These are phyloP conservation scores for Penicillium sp. DNA, from an alignment of 2,329 filamentous ascomycete genomes.

Conservation along the genomic window DNA sequence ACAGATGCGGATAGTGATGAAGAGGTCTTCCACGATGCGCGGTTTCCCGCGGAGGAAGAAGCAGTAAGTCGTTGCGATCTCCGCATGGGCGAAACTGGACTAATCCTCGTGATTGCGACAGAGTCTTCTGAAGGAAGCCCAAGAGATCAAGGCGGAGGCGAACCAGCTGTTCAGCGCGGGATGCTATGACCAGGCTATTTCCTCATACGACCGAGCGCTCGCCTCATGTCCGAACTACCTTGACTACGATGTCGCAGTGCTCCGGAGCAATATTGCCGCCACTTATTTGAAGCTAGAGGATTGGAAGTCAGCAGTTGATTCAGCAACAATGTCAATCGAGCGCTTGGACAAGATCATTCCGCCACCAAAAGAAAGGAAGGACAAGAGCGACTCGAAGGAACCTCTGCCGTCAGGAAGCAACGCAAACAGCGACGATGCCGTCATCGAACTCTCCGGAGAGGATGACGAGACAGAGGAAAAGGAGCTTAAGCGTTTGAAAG, in stretches of 20 bases:
- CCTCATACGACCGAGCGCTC: slow-evolving; percentile 78
- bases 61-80: slow-evolving; percentile 32
- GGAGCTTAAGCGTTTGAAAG: slow-evolving; percentile 43
- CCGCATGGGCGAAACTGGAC: neutral
- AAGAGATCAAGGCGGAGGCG: slow-evolving; percentile 69
- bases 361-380: slow-evolving; percentile 29
- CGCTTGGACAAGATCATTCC: slow-evolving; percentile 64
- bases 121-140: slow-evolving; percentile 69
- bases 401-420: slow-evolving; percentile 9
- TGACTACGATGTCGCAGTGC: slow-evolving; percentile 81
- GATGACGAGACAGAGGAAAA: slow-evolving; percentile 42
- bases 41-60: slow-evolving; percentile 50
- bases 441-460: slow-evolving; percentile 52
- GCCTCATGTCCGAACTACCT: slow-evolving; percentile 78
- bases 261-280: slow-evolving; percentile 84
- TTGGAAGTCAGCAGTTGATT: slow-evolving; percentile 78
- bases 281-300: slow-evolving; percentile 81
- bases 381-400: slow-evolving; percentile 17
- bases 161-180: slow-evolving; percentile 74
- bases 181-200: slow-evolving; percentile 73
- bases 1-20: slow-evolving; percentile 38
- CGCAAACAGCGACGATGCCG: slow-evolving; percentile 24
- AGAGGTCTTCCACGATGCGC: slow-evolving; percentile 43
- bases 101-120: slow-evolving; percentile 32
- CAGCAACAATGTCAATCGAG: slow-evolving; percentile 71